Conservation (phyloP, 306 rosid species). For the Fragaria ananassa region DNA sequence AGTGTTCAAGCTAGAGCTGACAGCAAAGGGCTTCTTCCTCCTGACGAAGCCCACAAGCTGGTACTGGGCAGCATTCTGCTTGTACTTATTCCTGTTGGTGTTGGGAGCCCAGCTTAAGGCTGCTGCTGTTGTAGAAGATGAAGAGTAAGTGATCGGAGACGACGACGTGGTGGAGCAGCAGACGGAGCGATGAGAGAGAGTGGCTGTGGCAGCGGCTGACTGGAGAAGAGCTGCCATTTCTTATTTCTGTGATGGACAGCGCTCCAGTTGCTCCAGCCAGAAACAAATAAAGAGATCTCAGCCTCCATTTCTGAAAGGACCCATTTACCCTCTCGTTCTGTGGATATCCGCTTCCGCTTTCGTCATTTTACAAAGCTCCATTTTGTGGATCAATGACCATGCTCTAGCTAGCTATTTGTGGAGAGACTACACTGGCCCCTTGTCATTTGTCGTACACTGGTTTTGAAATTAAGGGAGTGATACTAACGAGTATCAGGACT, state of each 20-base stretch:
- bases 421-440: slow-evolving; percentile 22
- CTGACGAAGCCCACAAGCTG: slow-evolving; percentile 19
- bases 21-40: slow-evolving; percentile 21
- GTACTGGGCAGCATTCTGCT: slow-evolving; percentile 13
- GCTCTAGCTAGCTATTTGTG: background rate
- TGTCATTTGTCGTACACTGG: background rate
- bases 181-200: slow-evolving; percentile 36
- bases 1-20: slow-evolving; percentile 67
- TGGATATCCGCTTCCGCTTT: slow-evolving; percentile 4
- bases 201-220: slow-evolving; percentile 32
- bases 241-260: slow-evolving; percentile 16
- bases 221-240: slow-evolving; percentile 52
- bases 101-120: slow-evolving; percentile 1
- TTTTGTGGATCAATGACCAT: background rate
- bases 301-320: slow-evolving; percentile 18
- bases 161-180: slow-evolving; percentile 25
- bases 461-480: no score
- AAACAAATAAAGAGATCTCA: background rate
- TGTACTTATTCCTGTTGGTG: background rate
- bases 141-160: slow-evolving; percentile 24
- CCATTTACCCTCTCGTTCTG: background rate
- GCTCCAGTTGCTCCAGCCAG: slow-evolving; percentile 2
- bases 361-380: background rate
- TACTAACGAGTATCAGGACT: no score
- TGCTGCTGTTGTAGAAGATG: slow-evolving; percentile 9